These are phyloP conservation scores for Raddia guianensis DNA, from an alignment of 176 grass and related monocot species.

Conservation along the genomic window DNA sequence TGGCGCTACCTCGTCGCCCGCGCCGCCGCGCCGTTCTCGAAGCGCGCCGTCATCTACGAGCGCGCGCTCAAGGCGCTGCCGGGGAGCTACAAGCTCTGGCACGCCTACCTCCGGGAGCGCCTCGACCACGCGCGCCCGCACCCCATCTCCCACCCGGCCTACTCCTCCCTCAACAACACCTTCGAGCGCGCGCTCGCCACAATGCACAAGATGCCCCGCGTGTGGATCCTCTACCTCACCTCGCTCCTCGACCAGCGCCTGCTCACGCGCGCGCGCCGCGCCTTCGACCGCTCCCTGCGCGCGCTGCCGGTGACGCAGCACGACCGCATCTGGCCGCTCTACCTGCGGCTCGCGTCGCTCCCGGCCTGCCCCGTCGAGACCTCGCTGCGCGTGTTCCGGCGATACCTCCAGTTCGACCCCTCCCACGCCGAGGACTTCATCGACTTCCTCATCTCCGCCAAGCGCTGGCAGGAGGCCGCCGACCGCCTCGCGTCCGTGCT, in stretches of 20 bases:
- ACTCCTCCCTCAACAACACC: conserved; percentile 81
- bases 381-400: conserved; percentile 71
- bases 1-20: conserved; percentile 89
- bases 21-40: conserved; percentile 61
- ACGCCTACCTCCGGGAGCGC: conserved; percentile 85
- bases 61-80: conserved; percentile 79
- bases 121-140: conserved; percentile 69
- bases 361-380: conserved; percentile 78
- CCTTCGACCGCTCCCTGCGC: conserved; percentile 73
- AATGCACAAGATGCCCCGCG: conserved; percentile 92
- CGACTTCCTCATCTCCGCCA: conserved; percentile 58
- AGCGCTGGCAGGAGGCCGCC: conserved; percentile 76
- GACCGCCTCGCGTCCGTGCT: conserved; percentile 69
- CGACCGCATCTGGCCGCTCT: conserved; percentile 81
- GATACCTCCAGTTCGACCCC: conserved; percentile 85
- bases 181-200: conserved; percentile 83
- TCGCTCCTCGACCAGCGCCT: conserved; percentile 73
- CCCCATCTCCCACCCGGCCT: conserved; percentile 63
- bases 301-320: conserved; percentile 85
- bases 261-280: conserved; percentile 58
- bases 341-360: conserved; percentile 67
- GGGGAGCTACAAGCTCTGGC: conserved; percentile 83
- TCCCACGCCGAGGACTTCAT: conserved; percentile 86
- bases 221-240: conserved; percentile 75
- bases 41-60: conserved; percentile 80